Evolutionary conservation across 768 basidiomycete species (phyloP).

Genomic region (Suillus subluteus): DNA sequence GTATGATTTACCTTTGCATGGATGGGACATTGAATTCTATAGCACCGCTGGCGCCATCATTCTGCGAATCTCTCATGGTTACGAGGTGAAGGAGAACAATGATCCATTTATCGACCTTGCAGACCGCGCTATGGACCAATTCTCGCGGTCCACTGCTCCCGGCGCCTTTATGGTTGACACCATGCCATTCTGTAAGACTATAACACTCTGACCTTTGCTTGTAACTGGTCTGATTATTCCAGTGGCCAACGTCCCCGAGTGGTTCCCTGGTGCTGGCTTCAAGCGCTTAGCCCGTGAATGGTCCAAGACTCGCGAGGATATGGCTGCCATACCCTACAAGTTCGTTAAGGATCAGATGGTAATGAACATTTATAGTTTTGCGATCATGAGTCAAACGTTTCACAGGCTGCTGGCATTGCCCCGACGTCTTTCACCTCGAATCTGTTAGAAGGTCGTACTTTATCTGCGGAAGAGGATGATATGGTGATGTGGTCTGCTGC

Average conservation of each 20-base stretch:
- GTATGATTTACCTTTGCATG: slow-evolving; percentile 4
- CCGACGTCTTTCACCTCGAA: too few relatives aligned
- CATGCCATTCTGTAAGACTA: slow-evolving; percentile 42
- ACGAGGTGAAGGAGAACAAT: slow-evolving; percentile 51
- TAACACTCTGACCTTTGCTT: neutral
- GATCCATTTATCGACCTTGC: slow-evolving; percentile 57
- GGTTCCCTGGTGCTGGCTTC: slow-evolving; percentile 52
- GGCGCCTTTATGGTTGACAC: slow-evolving; percentile 56
- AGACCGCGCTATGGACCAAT: slow-evolving; percentile 53
- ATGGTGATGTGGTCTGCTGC: slow-evolving; percentile 66
- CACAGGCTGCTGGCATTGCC: too few relatives aligned
- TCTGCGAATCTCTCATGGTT: slow-evolving; percentile 56
- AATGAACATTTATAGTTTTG: too few relatives aligned
- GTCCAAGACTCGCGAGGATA: slow-evolving; percentile 48
- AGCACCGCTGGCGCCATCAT: slow-evolving; percentile 58
- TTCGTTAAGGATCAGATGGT: too few relatives aligned
- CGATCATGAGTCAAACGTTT: too few relatives aligned
- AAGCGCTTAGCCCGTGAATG: too few relatives aligned
- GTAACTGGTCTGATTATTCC: neutral
- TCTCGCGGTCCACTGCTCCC: slow-evolving; percentile 50
- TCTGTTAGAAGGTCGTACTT: too few relatives aligned
- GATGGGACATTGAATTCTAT: neutral
- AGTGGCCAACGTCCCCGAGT: slow-evolving; percentile 53
- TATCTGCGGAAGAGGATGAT: slow-evolving; percentile 51
- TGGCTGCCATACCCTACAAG: slow-evolving; percentile 56